Percentiles rank a stretch among this genome's conserved stretches.
phyloP scores from a whole-genome alignment of 345 rosid species.

The Diplotaxis tenuifolia region DNA sequence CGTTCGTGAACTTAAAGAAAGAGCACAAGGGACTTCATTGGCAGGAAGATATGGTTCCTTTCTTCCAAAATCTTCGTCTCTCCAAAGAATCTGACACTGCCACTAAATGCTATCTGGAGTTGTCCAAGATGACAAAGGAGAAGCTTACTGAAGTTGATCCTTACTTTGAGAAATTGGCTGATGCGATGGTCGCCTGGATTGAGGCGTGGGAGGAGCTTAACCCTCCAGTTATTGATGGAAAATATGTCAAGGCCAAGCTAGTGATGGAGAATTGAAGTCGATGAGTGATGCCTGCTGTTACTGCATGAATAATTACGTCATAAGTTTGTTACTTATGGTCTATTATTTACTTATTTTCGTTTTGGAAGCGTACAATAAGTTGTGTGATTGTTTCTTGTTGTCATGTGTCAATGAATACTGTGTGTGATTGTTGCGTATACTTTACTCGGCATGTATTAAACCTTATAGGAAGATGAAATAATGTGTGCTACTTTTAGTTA shows the following conservation, averaged over 20 bases:
- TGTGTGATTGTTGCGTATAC: slow-evolving; percentile 4
- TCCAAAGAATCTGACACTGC: slow-evolving; percentile 73
- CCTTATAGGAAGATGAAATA: background rate
- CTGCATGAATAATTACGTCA: slow-evolving; percentile 9
- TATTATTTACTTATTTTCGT: background rate
- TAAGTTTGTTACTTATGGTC: background rate
- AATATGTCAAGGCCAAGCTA: slow-evolving; percentile 26
- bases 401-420: background rate
- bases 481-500: background rate
- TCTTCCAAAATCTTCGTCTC: slow-evolving; percentile 57
- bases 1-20: slow-evolving; percentile 78
- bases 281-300: background rate
- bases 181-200: slow-evolving; percentile 85
- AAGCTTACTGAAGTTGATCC: slow-evolving; percentile 70
- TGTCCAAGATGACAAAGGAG: slow-evolving; percentile 70
- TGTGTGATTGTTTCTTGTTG: background rate
- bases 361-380: background rate
- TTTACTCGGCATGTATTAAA: background rate
- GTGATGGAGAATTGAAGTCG: background rate
- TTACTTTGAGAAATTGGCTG: slow-evolving; percentile 73
- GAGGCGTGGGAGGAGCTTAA: slow-evolving; percentile 95
- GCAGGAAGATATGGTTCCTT: slow-evolving; percentile 92
- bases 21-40: slow-evolving; percentile 80
- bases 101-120: slow-evolving; percentile 68
- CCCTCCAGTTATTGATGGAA: slow-evolving; percentile 29